phyloP scores from a whole-genome alignment of 1,139 yeast species.

The Hemisphaericaspora xylanilytica region DNA sequence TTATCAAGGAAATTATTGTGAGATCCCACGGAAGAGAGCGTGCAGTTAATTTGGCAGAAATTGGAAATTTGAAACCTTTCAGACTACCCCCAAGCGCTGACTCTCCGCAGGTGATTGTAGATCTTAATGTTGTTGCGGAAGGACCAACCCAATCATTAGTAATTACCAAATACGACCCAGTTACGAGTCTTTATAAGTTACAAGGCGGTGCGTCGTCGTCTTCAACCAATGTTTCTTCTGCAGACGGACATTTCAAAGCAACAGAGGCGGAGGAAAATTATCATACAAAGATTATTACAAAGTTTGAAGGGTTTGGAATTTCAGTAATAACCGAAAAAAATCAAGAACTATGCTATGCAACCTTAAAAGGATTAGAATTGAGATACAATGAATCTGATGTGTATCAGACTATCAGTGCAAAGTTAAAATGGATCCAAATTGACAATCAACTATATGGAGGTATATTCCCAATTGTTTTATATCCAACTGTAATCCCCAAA shows the following conservation, averaged over 20 bases:
- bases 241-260: constrained; percentile 56
- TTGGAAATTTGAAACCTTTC: constrained; percentile 88
- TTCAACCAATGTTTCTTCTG: constrained; percentile 25
- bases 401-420: constrained; percentile 75
- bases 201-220: constrained; percentile 26
- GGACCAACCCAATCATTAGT: constrained; percentile 92
- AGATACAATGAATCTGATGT: constrained; percentile 81
- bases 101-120: constrained; percentile 57
- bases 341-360: constrained; percentile 80
- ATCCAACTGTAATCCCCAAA: constrained; percentile 88
- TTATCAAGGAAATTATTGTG: constrained; percentile 74
- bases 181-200: constrained; percentile 68
- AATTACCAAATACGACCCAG: constrained; percentile 78
- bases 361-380: constrained; percentile 76
- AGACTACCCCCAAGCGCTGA: constrained; percentile 56
- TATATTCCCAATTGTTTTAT: constrained; percentile 82
- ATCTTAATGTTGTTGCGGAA: constrained; percentile 90
- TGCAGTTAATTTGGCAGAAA: constrained; percentile 81
- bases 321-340: constrained; percentile 71
- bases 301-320: constrained; percentile 85
- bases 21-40: constrained; percentile 74
- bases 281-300: constrained; percentile 56
- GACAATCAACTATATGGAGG: constrained; percentile 92
- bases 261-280: constrained; percentile 69
- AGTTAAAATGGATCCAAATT: constrained; percentile 90